Evolutionary conservation across 1,139 yeast species (phyloP), one percentile per base, ranked within the genome.

Genomic region (Yamadazyma friedrichii): DNA sequence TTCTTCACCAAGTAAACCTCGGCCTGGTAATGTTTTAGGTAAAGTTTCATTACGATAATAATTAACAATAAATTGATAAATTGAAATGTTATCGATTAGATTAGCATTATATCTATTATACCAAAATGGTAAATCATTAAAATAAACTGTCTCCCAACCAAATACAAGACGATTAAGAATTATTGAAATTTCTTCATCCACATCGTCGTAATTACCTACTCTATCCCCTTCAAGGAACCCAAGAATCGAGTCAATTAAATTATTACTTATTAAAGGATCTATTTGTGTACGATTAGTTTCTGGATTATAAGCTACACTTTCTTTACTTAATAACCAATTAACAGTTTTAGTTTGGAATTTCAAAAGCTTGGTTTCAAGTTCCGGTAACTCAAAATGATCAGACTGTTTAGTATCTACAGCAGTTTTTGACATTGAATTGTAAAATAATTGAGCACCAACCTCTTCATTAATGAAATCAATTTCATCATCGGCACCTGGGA

Each of bases 1-100:
- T 61, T 93, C 98, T 56, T 91, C 98, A 1, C 94, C 85, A 31
- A 91, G 60, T 8, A 91, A 64, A 0, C 93, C 96, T 43, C 73
- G 74, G 0, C 88, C 91, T 2, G 75, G 76, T 6, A 65, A 40
- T 4, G 40, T 41, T 10, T 52, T 2, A 48, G 54, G 28, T 15
- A 31, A 25, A n/a, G 12, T n/a, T 13, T 15, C 10, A 26, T 44
- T 48, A 2, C 47, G 40, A 44, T 51, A 47, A 36, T 63, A 59
- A 5, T 55, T 45, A 8, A 52, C 9, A 41, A 71, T 39, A 38
- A 58, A 70, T 9, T 52, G 43, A 3, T 64, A 45, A 1, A 71
- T 65, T 20, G 60, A 54, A 3, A 43, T 33, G n/a, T 60, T 50
- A 2, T 73, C 56, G 39, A 74, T 60, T 0, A 80, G 42, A 42